Percentiles rank a stretch among this genome's conserved stretches.
Conservation (phyloP, 73 alveolate species). For the Stentor coeruleus region DNA sequence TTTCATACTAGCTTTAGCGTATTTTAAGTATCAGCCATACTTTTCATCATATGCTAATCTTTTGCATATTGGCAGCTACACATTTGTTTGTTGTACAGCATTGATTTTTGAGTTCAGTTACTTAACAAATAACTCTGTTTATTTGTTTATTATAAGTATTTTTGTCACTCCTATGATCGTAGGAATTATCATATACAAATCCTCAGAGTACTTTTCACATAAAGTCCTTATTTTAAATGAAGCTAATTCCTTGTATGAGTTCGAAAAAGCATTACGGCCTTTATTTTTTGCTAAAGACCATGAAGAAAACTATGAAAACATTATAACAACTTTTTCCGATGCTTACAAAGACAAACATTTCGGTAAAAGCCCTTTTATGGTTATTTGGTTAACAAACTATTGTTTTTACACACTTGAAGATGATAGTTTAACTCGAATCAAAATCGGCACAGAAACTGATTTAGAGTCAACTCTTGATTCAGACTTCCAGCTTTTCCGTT, state of each 20-base stretch:
- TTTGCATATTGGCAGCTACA: not conserved
- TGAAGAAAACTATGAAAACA: not conserved
- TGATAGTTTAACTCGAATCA: slow-evolving; percentile 1
- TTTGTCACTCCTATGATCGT: not conserved
- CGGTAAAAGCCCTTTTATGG: not conserved
- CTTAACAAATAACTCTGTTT: not conserved
- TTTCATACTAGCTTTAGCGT: not conserved
- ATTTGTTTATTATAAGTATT: not conserved
- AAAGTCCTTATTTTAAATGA: too few species aligned
- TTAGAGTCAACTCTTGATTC: not conserved
- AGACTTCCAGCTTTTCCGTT: not conserved
- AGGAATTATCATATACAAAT: too few species aligned
- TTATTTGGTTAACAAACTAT: not conserved
- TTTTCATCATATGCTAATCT: not conserved
- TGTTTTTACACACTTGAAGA: not conserved
- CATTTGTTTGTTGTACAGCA: not conserved
- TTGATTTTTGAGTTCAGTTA: not conserved
- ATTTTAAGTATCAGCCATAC: not conserved
- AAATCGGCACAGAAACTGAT: not conserved
- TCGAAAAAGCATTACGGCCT: too few species aligned
- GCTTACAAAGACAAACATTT: not conserved
- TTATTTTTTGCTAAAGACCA: too few species aligned
- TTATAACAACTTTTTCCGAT: not conserved
- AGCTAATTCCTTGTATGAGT: too few species aligned
- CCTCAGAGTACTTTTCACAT: too few species aligned